Percentiles rank a stretch among this genome's conserved stretches.
Evolutionary conservation across 2,329 filamentous ascomycete species (phyloP).

Genomic region (Didymella lethalis): DNA sequence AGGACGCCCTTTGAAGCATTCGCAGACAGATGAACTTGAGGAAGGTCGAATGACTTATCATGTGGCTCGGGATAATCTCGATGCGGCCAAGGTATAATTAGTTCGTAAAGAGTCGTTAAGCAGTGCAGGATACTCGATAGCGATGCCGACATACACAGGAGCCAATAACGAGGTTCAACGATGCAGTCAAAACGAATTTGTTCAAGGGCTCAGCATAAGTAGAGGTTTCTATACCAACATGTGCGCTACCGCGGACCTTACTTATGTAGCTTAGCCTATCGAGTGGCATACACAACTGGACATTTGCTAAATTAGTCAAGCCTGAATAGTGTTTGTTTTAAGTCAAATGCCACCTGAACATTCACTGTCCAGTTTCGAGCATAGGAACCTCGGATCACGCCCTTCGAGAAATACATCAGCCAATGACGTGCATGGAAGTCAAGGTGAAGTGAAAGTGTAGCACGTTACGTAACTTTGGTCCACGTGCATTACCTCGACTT

Average conservation of each 20-base stretch:
- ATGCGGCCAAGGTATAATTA: background rate
- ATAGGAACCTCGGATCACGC: no score
- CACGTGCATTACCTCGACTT: background rate
- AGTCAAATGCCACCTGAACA: no score
- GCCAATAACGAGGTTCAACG: background rate
- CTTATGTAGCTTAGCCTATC: no score
- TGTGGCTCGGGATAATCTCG: background rate
- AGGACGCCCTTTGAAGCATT: background rate
- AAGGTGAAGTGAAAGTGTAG: background rate
- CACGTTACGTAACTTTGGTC: background rate
- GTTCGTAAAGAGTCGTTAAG: background rate
- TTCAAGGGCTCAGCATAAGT: background rate
- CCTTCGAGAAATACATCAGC: background rate
- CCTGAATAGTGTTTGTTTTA: no score
- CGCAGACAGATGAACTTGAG: background rate
- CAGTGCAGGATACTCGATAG: background rate
- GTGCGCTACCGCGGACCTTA: no score
- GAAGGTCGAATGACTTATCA: background rate
- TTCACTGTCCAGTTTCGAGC: no score
- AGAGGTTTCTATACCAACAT: no score
- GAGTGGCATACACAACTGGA: no score
- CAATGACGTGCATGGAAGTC: background rate
- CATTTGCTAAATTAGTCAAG: no score
- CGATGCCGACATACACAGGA: background rate
- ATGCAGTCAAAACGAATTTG: background rate